A percentile compares a stretch with the other conserved stretches of the same genome.
Evolutionary conservation across 1,284 basidiomycete species (phyloP).

Genomic region (Trametes polyzona): DNA sequence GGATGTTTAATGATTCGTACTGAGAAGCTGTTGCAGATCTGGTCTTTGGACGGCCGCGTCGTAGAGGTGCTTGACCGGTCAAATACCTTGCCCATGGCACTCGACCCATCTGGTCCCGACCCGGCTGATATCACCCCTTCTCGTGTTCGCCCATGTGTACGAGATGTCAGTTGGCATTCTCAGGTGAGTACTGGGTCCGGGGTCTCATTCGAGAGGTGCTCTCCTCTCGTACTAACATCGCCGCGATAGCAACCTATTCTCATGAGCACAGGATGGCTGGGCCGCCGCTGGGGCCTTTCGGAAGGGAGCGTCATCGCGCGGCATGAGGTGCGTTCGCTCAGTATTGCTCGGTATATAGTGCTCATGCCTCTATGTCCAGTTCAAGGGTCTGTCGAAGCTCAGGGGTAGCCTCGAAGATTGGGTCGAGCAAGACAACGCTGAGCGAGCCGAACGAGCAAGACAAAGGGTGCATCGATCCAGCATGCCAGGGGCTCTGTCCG

Average conservation of each 20-base stretch:
- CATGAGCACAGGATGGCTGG: conserved; percentile 91
- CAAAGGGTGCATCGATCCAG: conserved; percentile 7
- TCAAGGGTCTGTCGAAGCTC: conserved; percentile 87
- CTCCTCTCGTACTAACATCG: conserved; percentile 4
- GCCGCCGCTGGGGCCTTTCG: conserved; percentile 46
- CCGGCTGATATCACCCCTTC: conserved; percentile 28
- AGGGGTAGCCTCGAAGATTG: conserved; percentile 73
- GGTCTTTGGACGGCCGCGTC: conserved; percentile 89
- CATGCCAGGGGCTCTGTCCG: conserved; percentile 34
- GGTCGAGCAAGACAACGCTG: conserved; percentile 56
- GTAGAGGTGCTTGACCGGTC: conserved; percentile 86
- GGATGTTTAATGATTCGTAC: background rate
- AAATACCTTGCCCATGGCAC: conserved; percentile 72
- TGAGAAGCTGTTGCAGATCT: conserved; percentile 63
- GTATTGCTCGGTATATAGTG: background rate
- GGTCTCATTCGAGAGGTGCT: background rate
- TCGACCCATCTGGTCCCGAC: conserved; percentile 67
- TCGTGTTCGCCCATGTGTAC: conserved; percentile 62
- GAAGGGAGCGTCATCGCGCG: conserved; percentile 76
- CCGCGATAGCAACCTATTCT: conserved; percentile 78
- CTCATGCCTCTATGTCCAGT: conserved; percentile 47
- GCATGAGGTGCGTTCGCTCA: conserved; percentile 51
- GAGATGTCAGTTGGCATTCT: conserved; percentile 93
- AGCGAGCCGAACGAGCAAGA: conserved; percentile 34
- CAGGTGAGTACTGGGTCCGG: conserved; percentile 48